Evolutionary conservation across 805 yeast genomes (phyloP), one percentile per base, ranked within the genome.

Genomic region (Candida oleophila): DNA sequence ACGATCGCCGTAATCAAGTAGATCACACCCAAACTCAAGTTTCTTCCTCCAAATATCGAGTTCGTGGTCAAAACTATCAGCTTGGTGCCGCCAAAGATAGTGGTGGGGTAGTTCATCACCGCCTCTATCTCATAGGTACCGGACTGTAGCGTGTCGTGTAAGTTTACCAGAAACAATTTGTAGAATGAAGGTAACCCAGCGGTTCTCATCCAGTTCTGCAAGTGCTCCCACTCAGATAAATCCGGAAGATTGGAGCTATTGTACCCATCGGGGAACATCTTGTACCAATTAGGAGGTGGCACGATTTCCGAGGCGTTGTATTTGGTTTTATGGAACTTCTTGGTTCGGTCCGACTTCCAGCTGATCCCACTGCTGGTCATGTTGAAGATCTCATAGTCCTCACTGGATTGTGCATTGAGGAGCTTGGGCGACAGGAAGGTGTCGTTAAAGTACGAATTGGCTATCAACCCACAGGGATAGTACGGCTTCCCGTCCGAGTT

Each of bases 171-270:
- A 37, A 90, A 91, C 33, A 90, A 68, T 62, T 94, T 92, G 74
- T 86, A 82, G 60, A 94, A 92, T 11, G 85, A 81, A 22, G 98
- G 96, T 51, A 92, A 73, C 0, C 96, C 97, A 0, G 98, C 96
- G 1, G 97, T 90, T 58, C 96, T 81, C 97, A 92, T 92, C 99
- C 99, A 92, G 65, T 90, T 92, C 71, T 90, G 96, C 56, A 92
- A 79, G 53, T 83, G 83, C 61, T 89, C 92, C 89, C 94, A 83
- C 33, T 68, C 61, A 2, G 87, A 76, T 41, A 92, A 62, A 60
- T 87, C 85, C 2, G 96, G 96, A 50, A 92, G 56, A 63, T 89
- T 89, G 4, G 80, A 80, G 30, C 78, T 83, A n/a, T 86, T 89
- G 68, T 94, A 92, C 0, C 98, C 98, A 49, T 90, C 68, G 1